Evolutionary conservation across 345 rosid genomes (phyloP).

Genomic region (Citropsis articulata): DNA sequence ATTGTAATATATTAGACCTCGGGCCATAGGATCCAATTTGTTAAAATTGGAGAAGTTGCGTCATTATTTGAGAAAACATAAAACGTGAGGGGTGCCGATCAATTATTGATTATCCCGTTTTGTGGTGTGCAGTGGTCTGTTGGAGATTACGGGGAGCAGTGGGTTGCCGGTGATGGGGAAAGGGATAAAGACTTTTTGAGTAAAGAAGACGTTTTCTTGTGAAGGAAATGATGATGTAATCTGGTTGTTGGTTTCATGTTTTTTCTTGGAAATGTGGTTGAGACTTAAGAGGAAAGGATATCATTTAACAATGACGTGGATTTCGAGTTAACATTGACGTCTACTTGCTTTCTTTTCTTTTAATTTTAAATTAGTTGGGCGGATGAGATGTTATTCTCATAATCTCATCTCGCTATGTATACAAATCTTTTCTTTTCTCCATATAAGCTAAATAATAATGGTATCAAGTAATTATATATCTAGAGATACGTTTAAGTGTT

Average conservation of each 20-base stretch:
- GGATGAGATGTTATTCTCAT: slow-evolving; percentile 3
- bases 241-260: neutral
- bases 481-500: too few species aligned
- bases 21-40: neutral
- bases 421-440: neutral
- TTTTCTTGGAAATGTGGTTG: slow-evolving; percentile 13
- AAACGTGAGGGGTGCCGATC: neutral
- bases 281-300: neutral
- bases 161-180: neutral
- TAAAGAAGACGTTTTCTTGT: neutral
- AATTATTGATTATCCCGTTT: neutral
- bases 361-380: slow-evolving; percentile 18
- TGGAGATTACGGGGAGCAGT: neutral
- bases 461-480: neutral
- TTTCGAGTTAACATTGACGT: neutral
- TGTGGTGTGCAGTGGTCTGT: neutral
- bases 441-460: neutral
- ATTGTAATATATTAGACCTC: neutral
- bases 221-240: neutral
- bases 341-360: neutral
- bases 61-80: neutral
- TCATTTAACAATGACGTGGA: slow-evolving; percentile 18
- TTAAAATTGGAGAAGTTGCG: neutral
- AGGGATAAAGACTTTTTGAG: neutral
- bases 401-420: neutral